Base-by-base conservation (phyloP, 495 filamentous ascomycete species). In the Ramalina intermedia region DNA sequence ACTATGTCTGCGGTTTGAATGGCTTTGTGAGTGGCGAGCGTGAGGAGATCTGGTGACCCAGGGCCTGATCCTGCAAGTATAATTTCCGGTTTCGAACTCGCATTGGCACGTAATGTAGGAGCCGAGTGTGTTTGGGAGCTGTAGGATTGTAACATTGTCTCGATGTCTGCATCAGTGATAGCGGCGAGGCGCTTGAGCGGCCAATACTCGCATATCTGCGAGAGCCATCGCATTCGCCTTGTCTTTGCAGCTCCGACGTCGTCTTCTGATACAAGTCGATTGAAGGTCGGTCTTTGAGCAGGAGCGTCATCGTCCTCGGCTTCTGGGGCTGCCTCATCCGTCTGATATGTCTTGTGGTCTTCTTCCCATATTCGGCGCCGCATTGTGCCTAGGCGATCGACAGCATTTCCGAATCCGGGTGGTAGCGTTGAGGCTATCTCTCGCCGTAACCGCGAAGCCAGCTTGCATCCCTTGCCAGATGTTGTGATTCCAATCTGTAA, bases 201-300 rank as follows among this genome's bases (percentile, higher is more conserved):
- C 93, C 93, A 98, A 65, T 98, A 98, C 69, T 98, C 91, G 72
- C 93, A 98, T 16, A 98, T 89, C 61, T 98, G 91, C 16, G 82
- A 78, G 3, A 98, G 66, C 93, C 93, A 98, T 21, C 91, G 78
- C 69, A 93, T 87, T 37, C 91, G 72, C 43, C 93, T 71, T 16
- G 75, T 86, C 64, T 84, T 87, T 7, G 78, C 78, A 2, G 82
- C 84, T 42, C 85, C 80, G 4, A 72, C 63, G 56, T 90, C 87
- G 47, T 75, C 74, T 43, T 86, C 82, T 1, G 65, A 72, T 8
- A 96, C 73, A 1, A 96, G 66, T 46, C 77, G 77, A 61, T 98
- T 98, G 65, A 98, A 95, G 0, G 72, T 75, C 0, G 87, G 76
- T n/a, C 71, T 77, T 61, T 96, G 91, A n/a, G 87, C 87, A 3